Evolutionary conservation across 2,329 filamentous ascomycete species (phyloP).

Genomic region (Raffaelea albimanens): DNA sequence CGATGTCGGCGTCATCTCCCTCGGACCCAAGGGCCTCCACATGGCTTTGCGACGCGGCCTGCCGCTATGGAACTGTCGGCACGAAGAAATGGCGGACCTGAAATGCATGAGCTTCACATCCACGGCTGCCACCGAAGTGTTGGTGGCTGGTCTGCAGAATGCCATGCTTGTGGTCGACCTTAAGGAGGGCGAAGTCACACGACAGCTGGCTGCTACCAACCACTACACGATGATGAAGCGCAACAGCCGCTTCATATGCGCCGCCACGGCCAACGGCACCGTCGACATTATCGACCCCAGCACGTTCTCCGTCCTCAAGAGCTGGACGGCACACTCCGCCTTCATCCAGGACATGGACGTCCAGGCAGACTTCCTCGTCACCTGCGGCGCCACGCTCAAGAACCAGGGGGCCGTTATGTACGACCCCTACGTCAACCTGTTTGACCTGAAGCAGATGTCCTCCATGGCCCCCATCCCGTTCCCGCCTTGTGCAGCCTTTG

Average conservation of each 20-base stretch:
- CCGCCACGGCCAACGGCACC: slow-evolving; percentile 71
- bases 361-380: slow-evolving; percentile 88
- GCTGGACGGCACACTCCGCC: slow-evolving; percentile 83
- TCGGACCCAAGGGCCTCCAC: slow-evolving; percentile 77
- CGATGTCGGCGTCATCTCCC: slow-evolving; percentile 79
- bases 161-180: slow-evolving; percentile 71
- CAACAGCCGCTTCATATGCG: slow-evolving; percentile 74
- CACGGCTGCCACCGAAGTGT: slow-evolving; percentile 70
- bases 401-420: slow-evolving; percentile 70
- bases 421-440: slow-evolving; percentile 90
- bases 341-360: slow-evolving; percentile 96
- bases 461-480: slow-evolving; percentile 87
- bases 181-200: slow-evolving; percentile 60
- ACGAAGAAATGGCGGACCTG: slow-evolving; percentile 67
- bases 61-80: slow-evolving; percentile 77
- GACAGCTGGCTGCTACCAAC: slow-evolving; percentile 43
- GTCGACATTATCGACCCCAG: slow-evolving; percentile 80
- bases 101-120: slow-evolving; percentile 94
- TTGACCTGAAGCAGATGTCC: slow-evolving; percentile 83
- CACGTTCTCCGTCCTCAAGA: slow-evolving; percentile 69
- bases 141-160: slow-evolving; percentile 80
- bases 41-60: slow-evolving; percentile 76
- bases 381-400: slow-evolving; percentile 83
- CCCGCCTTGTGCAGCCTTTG: slow-evolving; percentile 84
- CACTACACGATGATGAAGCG: slow-evolving; percentile 90